phyloP scores from a whole-genome alignment of 148 eudicot genomes.

The Pharnaceum exiguum region DNA sequence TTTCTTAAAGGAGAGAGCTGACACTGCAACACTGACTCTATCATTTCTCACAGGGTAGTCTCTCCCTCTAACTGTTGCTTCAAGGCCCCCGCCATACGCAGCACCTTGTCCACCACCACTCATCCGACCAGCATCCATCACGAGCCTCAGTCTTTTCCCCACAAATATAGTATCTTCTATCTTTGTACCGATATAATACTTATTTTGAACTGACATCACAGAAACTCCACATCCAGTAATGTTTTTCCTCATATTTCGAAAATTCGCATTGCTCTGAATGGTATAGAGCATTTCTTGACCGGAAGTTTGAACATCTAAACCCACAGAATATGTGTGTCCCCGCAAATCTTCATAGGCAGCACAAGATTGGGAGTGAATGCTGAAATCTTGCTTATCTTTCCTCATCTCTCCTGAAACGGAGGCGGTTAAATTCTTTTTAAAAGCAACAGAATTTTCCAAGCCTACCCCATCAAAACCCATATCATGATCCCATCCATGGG shows the following conservation, averaged over 20 bases:
- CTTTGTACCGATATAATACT: slow-evolving; percentile 66
- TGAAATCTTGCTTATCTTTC: slow-evolving; percentile 88
- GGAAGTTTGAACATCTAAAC: slow-evolving; percentile 69
- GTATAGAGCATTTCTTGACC: slow-evolving; percentile 65
- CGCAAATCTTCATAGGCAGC: slow-evolving; percentile 51
- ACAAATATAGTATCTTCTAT: slow-evolving; percentile 55
- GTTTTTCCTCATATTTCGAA: slow-evolving; percentile 42
- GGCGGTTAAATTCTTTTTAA: slow-evolving; percentile 38
- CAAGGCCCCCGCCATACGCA: slow-evolving; percentile 84
- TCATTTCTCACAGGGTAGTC: slow-evolving; percentile 86
- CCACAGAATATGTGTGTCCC: slow-evolving; percentile 55
- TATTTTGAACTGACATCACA: slow-evolving; percentile 56
- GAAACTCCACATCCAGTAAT: slow-evolving; percentile 71
- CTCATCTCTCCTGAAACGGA: slow-evolving; percentile 87
- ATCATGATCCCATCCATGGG: slow-evolving; percentile 95
- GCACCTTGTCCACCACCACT: slow-evolving; percentile 49
- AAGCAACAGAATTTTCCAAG: slow-evolving; percentile 56
- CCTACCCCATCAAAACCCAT: slow-evolving; percentile 90
- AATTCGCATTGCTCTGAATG: slow-evolving; percentile 45
- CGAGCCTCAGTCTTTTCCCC: slow-evolving; percentile 55
- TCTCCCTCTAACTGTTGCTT: slow-evolving; percentile 64
- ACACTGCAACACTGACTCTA: slow-evolving; percentile 46
- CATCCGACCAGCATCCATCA: slow-evolving; percentile 57
- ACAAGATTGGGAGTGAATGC: slow-evolving; percentile 67
- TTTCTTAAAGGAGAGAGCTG: slow-evolving; percentile 55